phyloP scores from a whole-genome alignment of 305 asterid species.

The Petunia hybrid region DNA sequence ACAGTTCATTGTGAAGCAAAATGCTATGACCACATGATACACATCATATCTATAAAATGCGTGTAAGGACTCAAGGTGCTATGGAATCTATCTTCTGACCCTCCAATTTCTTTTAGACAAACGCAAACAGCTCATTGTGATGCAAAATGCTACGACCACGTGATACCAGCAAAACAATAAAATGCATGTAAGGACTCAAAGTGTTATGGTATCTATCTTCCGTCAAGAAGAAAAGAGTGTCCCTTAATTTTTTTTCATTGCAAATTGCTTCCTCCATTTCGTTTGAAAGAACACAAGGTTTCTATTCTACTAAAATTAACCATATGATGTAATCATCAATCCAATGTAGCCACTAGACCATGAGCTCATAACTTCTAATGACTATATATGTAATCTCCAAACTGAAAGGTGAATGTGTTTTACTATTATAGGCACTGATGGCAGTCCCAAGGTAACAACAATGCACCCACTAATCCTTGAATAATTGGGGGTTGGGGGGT shows the following conservation, averaged over 20 bases:
- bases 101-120: too few species aligned
- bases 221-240: too few species aligned
- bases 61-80: not conserved
- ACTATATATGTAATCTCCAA: not conserved
- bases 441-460: not conserved
- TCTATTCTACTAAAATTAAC: not conserved
- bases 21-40: not conserved
- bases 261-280: too few species aligned
- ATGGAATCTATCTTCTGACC: not conserved
- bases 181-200: not conserved
- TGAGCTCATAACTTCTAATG: not conserved
- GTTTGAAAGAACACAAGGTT: not conserved
- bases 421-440: not conserved
- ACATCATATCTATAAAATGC: not conserved
- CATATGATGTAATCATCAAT: not conserved
- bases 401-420: not conserved
- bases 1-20: constrained; percentile 18
- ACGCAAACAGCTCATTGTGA: not conserved
- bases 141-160: not conserved
- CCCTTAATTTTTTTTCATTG: too few species aligned
- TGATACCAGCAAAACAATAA: not conserved
- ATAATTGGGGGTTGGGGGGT: not conserved
- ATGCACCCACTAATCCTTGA: not conserved
- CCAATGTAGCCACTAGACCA: not conserved
- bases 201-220: not conserved